These are phyloP conservation scores for Vitis hybrid DNA, from an alignment of 177 flowering plant species.

Conservation along the genomic window DNA sequence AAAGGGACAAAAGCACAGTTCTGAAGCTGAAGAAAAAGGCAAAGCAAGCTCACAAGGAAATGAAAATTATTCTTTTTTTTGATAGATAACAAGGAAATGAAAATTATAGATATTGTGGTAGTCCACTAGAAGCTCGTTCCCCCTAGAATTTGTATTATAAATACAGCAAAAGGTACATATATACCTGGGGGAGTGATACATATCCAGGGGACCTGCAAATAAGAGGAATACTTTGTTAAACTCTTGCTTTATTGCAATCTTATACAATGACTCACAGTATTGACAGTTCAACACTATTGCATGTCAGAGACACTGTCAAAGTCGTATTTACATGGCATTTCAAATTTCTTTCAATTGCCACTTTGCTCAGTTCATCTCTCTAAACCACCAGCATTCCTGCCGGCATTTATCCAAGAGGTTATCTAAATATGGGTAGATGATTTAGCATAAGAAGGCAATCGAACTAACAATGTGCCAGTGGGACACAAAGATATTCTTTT, in stretches of 20 bases:
- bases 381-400: too few species aligned
- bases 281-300: too few species aligned
- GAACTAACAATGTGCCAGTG: too few species aligned
- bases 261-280: too few species aligned
- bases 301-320: too few species aligned
- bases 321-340: too few species aligned
- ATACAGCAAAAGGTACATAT: slow-evolving; percentile 17
- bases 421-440: too few species aligned
- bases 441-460: too few species aligned
- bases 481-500: too few species aligned
- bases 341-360: too few species aligned
- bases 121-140: slow-evolving; percentile 24
- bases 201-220: slow-evolving; percentile 70
- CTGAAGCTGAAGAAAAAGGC: slow-evolving; percentile 30
- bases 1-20: slow-evolving; percentile 27
- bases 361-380: too few species aligned
- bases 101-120: slow-evolving; percentile 19
- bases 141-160: slow-evolving; percentile 23
- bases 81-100: slow-evolving; percentile 3
- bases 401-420: too few species aligned
- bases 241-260: not conserved
- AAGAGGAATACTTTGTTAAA: not conserved
- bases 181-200: slow-evolving; percentile 44
- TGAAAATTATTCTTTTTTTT: slow-evolving; percentile 10
- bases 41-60: slow-evolving; percentile 21